These are phyloP conservation scores for Exophiala sideris DNA, from an alignment of 2,329 filamentous ascomycete genomes.

Conservation along the genomic window DNA sequence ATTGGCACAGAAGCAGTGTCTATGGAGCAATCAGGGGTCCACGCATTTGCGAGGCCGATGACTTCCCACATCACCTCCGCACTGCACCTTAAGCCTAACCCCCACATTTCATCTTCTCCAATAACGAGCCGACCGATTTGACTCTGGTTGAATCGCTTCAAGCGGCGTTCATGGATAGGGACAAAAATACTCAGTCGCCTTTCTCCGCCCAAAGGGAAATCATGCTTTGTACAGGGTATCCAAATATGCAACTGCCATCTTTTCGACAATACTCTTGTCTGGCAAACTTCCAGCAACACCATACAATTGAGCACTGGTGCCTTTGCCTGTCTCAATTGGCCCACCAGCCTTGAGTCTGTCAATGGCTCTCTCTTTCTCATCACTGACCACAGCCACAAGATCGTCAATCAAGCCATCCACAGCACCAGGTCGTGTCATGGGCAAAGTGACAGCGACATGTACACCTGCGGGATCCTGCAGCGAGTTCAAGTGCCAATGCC, in stretches of 20 bases:
- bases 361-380: conserved; percentile 76
- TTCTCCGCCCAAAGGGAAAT: conserved; percentile 13
- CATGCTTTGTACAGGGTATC: conserved; percentile 89
- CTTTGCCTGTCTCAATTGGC: conserved; percentile 42
- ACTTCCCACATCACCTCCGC: neutral
- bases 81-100: too few relatives aligned
- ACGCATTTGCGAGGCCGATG: neutral
- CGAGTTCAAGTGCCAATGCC: conserved; percentile 94
- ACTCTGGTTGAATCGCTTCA: too few relatives aligned
- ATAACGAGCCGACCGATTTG: too few relatives aligned
- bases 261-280: conserved; percentile 91
- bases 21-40: neutral
- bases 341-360: conserved; percentile 50
- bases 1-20: neutral
- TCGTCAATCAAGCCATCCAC: conserved; percentile 77
- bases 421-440: conserved; percentile 65
- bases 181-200: too few relatives aligned
- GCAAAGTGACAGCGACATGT: conserved; percentile 88
- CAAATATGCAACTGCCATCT: conserved; percentile 84
- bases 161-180: too few relatives aligned
- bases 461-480: conserved; percentile 89
- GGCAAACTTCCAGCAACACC: conserved; percentile 92
- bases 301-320: conserved; percentile 81
- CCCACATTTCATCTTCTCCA: too few relatives aligned
- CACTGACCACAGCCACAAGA: conserved; percentile 55